Base-by-base conservation (phyloP, 2,329 filamentous ascomycete genomes). In the Aureobasidium zeae region DNA sequence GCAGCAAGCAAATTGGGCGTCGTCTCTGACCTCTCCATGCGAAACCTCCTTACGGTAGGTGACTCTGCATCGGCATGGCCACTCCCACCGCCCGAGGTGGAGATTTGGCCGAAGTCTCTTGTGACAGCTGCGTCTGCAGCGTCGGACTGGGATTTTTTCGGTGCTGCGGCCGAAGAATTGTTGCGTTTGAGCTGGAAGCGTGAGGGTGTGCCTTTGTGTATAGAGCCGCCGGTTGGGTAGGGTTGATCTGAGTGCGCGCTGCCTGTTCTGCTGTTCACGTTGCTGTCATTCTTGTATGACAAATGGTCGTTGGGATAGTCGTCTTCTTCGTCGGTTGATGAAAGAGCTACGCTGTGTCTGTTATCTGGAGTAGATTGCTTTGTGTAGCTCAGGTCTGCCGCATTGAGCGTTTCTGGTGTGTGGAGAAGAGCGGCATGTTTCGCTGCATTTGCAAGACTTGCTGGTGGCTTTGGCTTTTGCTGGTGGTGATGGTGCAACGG, bases 141-240 rank as follows among this genome's bases (percentile, higher is more conserved):
- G 19, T 20, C 15, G 24, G n/a, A 13, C 29, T n/a, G n/a, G 7
- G 5, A 29, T 8, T 6, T 22, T 13, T 19, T 20, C 28, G 6
- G 49, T 36, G 19, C 35, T 7, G 37, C 24, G 10, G 47, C 47
- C 9, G 49, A 44, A 12, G 52, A 50, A 32, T 47, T 50, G n/a
- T 48, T 46, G 28, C 55, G 56, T 31, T 54, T 54, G 24, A 61
- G 11, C 11, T 45, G 50, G 39, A 63, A 60, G 17, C 59, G 54
- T 11, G 57, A 60, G 15, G 61, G 59, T 29, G 59, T 63, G 25
- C 59, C 60, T 44, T 49, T 52, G 12, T 53, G 37, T 34, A 63
- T 58, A 9, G 57, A 58, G 30, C 54, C 54, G 36, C 59, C 59
- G 43, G 59, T 56, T 3, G 59, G 58, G 46, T 57, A 61, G 32